Evolutionary conservation across 352 stramenopile species (phyloP), one percentile per base, ranked within the genome.

Genomic region (Phytophthora quininea): DNA sequence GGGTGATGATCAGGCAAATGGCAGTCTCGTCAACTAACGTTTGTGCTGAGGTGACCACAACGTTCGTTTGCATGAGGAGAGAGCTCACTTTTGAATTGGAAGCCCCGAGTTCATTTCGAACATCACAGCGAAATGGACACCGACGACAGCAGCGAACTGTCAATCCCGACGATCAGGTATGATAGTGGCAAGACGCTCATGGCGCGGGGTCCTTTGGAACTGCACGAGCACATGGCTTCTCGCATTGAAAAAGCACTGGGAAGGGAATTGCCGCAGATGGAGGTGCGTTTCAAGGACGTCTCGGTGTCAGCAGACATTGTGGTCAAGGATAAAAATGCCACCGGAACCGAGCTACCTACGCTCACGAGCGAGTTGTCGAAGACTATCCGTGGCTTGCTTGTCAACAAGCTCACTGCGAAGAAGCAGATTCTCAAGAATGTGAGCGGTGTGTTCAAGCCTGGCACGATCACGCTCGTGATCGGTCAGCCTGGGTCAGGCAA

Each of bases 231-330:
- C 19, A 49, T 49, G 12, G 43, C 43, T n/a, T 49, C 43, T 5
- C 8, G 43, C 9, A 48, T 52, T 8, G 69, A 49, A 24, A 49
- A 4, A n/a, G 43, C 69, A 12, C 46, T 77, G 29, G 60, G 64
- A 14, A 58, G 60, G 31, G 49, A 53, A 27, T 66, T 77, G 49
- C 64, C 69, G 11, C 64, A 66, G 47, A 73, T 77, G 54, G 64
- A 77, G 54, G 48, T 49, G 43, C 43, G 43, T 27, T 49, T 49
- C 15, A 49, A n/a, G 9, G 43, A 49, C 19, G 43, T 49, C 3
- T 49, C 43, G 3, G 29, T 49, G 6, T 49, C 43, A 6, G 43
- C 43, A 6, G 14, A 49, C 43, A 74, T 38, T 62, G 67, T 62
- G 8, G 51, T 77, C 11, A 55, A 46, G 37, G 14, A 47, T 3